Percentiles rank a stretch among this genome's conserved stretches.
Conservation (phyloP, 2,329 filamentous ascomycete genomes). For the Neoscytalidium dimidiatum region DNA sequence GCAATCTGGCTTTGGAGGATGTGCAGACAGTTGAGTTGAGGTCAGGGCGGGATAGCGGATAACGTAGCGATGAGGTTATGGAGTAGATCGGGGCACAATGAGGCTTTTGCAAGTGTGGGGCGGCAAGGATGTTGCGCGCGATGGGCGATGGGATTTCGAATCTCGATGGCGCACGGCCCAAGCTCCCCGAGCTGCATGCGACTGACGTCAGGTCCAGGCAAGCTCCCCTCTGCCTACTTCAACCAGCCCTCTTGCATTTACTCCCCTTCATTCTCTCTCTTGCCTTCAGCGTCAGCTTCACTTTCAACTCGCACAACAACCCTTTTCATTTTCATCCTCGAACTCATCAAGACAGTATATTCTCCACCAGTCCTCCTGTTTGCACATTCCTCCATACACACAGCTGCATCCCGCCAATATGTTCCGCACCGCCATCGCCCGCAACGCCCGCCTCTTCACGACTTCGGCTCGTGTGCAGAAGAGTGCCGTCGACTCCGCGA, state of each 20-base stretch:
- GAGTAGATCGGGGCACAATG: not conserved
- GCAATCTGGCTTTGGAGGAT: not conserved
- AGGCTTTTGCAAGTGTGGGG: constrained; percentile 10
- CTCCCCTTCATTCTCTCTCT: not conserved
- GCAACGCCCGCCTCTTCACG: constrained; percentile 55
- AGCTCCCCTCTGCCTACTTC: constrained; percentile 2
- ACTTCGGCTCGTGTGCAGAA: constrained; percentile 54
- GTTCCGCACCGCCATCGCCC: constrained; percentile 48
- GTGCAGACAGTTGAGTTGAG: not conserved
- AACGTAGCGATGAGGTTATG: constrained; percentile 12
- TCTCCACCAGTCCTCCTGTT: not conserved
- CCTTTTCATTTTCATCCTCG: not conserved
- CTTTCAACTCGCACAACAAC: not conserved
- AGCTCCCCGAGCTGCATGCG: not conserved
- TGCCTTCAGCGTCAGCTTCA: not conserved
- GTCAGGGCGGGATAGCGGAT: not conserved
- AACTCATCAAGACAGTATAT: no score
- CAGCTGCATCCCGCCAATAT: constrained; percentile 35
- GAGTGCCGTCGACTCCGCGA: constrained; percentile 56
- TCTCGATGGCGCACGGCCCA: constrained; percentile 7
- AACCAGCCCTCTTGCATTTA: not conserved
- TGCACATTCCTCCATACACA: not conserved
- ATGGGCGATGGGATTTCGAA: constrained; percentile 15
- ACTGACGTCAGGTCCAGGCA: not conserved
- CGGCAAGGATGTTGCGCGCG: constrained; percentile 2